These are phyloP conservation scores for Phytopythium ostracodes DNA, from an alignment of 352 stramenopile genomes.

Conservation along the genomic window DNA sequence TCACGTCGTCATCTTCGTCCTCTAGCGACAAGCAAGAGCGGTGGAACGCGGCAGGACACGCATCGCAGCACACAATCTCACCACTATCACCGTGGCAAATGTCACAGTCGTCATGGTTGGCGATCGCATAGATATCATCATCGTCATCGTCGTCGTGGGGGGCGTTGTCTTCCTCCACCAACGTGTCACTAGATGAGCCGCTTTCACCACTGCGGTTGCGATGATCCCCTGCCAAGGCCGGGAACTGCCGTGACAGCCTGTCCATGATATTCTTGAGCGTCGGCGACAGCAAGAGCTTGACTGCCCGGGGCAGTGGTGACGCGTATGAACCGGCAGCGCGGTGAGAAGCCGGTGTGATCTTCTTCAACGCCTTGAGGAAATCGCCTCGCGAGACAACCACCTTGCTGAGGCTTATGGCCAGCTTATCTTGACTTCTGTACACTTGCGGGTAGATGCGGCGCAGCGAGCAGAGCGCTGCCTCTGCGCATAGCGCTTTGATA, in stretches of 20 bases:
- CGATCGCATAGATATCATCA: conserved; percentile 61
- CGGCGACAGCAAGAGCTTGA: conserved; percentile 39
- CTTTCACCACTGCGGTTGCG: background rate
- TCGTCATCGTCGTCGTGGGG: conserved; percentile 52
- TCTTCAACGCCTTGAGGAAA: conserved; percentile 67
- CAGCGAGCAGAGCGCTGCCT: conserved; percentile 87
- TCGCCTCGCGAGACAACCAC: conserved; percentile 71
- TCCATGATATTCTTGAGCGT: conserved; percentile 37
- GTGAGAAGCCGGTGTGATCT: conserved; percentile 81
- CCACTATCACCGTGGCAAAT: conserved; percentile 61
- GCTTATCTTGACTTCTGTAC: conserved; percentile 74
- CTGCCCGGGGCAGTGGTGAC: conserved; percentile 56
- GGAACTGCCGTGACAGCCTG: conserved; percentile 50
- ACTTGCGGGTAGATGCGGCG: conserved; percentile 85
- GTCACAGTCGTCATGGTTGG: conserved; percentile 61
- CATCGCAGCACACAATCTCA: conserved; percentile 55
- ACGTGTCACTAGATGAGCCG: conserved; percentile 9
- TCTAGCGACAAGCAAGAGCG: conserved; percentile 25
- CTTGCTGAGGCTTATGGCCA: conserved; percentile 68
- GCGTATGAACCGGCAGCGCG: conserved; percentile 70
- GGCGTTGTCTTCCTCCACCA: conserved; percentile 19
- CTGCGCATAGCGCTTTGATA: conserved; percentile 88
- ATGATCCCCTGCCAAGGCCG: conserved; percentile 11
- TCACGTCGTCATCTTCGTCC: conserved; percentile 5
- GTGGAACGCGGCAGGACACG: conserved; percentile 66